A percentile compares a stretch with the other conserved stretches of the same genome.
These are phyloP conservation scores for Corynespora cassiicola DNA, from an alignment of 2,329 filamentous ascomycete genomes.

Conservation along the genomic window DNA sequence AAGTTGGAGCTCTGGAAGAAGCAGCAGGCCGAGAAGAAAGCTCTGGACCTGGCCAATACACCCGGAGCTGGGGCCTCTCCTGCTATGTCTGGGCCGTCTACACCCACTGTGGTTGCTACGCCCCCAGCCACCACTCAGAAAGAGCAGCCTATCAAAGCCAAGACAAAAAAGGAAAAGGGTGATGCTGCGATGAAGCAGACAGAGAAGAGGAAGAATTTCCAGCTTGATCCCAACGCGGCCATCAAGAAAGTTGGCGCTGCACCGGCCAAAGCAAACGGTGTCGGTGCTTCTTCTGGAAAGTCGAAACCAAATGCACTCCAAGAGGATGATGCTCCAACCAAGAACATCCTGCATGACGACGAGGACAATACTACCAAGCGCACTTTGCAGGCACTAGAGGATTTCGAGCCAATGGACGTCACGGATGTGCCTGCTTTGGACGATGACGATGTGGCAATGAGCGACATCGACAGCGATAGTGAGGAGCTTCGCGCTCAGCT, in stretches of 20 bases:
- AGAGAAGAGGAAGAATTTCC: slow-evolving; percentile 48
- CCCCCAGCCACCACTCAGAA: slow-evolving; percentile 25
- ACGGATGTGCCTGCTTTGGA: slow-evolving; percentile 56
- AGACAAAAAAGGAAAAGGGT: slow-evolving; percentile 87
- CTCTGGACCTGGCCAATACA: slow-evolving; percentile 71
- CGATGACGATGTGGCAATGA: slow-evolving; percentile 76
- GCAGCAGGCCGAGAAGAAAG: slow-evolving; percentile 70
- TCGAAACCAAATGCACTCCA: slow-evolving; percentile 70
- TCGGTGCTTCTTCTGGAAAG: slow-evolving; percentile 85
- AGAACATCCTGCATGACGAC: slow-evolving; percentile 84
- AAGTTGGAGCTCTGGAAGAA: slow-evolving; percentile 83
- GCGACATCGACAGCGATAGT: slow-evolving; percentile 83
- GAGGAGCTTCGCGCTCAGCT: slow-evolving; percentile 80
- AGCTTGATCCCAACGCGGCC: slow-evolving; percentile 38
- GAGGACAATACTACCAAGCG: slow-evolving; percentile 87
- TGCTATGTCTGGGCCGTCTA: slow-evolving; percentile 73
- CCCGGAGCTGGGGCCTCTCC: slow-evolving; percentile 60
- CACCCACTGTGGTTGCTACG: slow-evolving; percentile 38
- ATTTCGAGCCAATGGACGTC: slow-evolving; percentile 62
- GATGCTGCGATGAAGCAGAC: slow-evolving; percentile 77
- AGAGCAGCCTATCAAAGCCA: slow-evolving; percentile 63
- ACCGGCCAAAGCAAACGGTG: slow-evolving; percentile 70
- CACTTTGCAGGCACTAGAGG: slow-evolving; percentile 82
- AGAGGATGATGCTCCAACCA: slow-evolving; percentile 71
- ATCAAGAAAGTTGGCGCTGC: slow-evolving; percentile 48